Evolutionary conservation across 768 basidiomycete species (phyloP), one percentile per base, ranked within the genome.

Genomic region (Leccinellum albellum): DNA sequence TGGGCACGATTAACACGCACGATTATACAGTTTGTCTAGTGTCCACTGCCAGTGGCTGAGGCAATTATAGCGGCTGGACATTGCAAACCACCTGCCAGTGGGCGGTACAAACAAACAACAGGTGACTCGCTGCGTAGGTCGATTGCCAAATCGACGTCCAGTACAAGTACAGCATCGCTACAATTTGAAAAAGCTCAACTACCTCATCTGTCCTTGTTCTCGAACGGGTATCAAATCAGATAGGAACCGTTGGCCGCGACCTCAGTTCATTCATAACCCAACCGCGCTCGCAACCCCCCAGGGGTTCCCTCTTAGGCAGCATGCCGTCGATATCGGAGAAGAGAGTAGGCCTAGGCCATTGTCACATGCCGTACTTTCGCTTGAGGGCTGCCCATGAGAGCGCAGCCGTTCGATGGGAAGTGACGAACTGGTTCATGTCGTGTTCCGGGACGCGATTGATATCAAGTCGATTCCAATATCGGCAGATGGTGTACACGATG

Each of bases 391-490:
- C 74, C 91, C 91, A 93, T 6, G 87, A 85, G 20, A 87, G 79
- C 10, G 79, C 83, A 44, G 82, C 88, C n/a, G 79, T 74, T 45
- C 79, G 70, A 64, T 88, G 79, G 35, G 76, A 77, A 14, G 77
- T 66, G 29, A 88, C 85, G 66, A 93, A 93, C 29, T 81, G 78
- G 57, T 83, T 84, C 91, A 93, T 93, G 67, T 93, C 91, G 57
- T 85, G 83, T 71, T 93, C 91, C 26, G 86, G 85, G 57, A 93
- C 86, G 62, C 91, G 88, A 68, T 93, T 93, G 62, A 92, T 84
- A 71, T 93, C 91, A 59, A 93, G 82, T 54, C 81, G 79, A 67
- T 87, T 88, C 90, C 91, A 92, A 66, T 87, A 89, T 54, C 82
- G 83, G 56, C 82, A 78, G 64, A 94, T 76, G 37, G 83, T 78